Percentiles rank a stretch among this genome's conserved stretches.
phyloP scores from a whole-genome alignment of 1,139 yeast species.

The Diutina neorugosa region DNA sequence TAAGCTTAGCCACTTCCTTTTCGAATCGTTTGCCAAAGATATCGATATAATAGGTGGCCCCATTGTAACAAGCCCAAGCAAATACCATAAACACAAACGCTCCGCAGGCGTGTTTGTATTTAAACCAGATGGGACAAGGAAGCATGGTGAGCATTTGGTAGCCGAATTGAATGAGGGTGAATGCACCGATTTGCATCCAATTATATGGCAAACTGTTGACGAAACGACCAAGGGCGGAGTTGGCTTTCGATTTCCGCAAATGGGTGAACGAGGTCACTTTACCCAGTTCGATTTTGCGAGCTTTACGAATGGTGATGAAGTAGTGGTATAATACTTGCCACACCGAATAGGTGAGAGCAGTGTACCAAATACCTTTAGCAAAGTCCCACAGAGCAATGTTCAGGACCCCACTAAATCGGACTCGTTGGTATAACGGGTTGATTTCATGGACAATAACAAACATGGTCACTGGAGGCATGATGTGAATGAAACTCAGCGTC shows the following conservation, averaged over 20 bases:
- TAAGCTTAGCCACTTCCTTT: slow-evolving; percentile 65
- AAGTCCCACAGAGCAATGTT: slow-evolving; percentile 59
- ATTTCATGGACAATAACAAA: slow-evolving; percentile 80
- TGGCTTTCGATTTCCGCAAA: slow-evolving; percentile 59
- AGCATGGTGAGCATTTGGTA: slow-evolving; percentile 87
- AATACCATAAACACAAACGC: slow-evolving; percentile 61
- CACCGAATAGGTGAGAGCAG: slow-evolving; percentile 74
- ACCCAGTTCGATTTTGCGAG: slow-evolving; percentile 77
- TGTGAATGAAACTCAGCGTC: slow-evolving; percentile 85
- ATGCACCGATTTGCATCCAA: slow-evolving; percentile 72
- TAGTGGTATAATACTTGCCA: slow-evolving; percentile 91
- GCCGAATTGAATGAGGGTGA: slow-evolving; percentile 74
- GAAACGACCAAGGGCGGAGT: slow-evolving; percentile 56
- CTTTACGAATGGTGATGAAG: slow-evolving; percentile 72
- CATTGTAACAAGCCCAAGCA: slow-evolving; percentile 74
- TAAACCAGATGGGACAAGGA: slow-evolving; percentile 79
- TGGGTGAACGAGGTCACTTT: slow-evolving; percentile 81
- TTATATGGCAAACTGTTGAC: slow-evolving; percentile 78
- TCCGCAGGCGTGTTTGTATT: slow-evolving; percentile 54
- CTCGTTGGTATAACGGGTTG: slow-evolving; percentile 37
- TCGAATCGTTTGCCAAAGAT: slow-evolving; percentile 81
- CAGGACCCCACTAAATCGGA: slow-evolving; percentile 74
- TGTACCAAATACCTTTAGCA: slow-evolving; percentile 59
- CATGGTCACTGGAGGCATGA: slow-evolving; percentile 81
- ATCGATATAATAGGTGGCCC: slow-evolving; percentile 90